phyloP scores from a whole-genome alignment of 257 asterid genomes.

The Jasminum sambac region DNA sequence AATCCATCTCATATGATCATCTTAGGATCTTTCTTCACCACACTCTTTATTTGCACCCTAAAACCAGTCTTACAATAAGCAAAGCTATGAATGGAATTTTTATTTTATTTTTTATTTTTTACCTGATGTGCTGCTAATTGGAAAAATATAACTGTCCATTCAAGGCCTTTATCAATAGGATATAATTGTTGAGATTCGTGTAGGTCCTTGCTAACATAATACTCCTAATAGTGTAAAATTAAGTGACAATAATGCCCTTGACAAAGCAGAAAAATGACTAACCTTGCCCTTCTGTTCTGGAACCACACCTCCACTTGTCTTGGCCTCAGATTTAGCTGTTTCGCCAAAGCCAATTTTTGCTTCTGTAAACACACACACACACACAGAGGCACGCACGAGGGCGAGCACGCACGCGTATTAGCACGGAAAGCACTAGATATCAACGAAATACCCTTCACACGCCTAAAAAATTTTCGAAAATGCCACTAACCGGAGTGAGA shows the following conservation, averaged over 20 bases:
- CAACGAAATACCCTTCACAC: conserved; percentile 26
- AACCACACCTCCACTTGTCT: conserved; percentile 99
- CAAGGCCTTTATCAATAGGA: neutral
- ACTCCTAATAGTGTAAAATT: no score
- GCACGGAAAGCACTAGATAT: conserved; percentile 7
- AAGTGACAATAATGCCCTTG: conserved; percentile 39
- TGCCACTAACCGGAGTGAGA: conserved; percentile 79
- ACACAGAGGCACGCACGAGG: no score
- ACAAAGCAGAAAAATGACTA: conserved; percentile 18
- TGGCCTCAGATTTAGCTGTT: conserved; percentile 77
- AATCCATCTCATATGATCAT: neutral
- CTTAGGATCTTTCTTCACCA: neutral
- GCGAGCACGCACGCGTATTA: neutral
- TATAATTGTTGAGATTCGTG: neutral
- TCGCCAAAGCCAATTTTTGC: conserved; percentile 85
- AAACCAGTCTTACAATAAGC: no score
- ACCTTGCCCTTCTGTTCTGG: conserved; percentile 99
- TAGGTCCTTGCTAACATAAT: neutral
- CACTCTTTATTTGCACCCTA: no score
- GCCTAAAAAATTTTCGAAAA: conserved; percentile 1
- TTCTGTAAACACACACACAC: conserved; percentile 57
- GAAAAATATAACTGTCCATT: no score
- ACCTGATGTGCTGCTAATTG: no score
- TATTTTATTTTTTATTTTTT: no score
- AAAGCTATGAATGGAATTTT: no score